Conservation (phyloP, 257 asterid species). For the Sherardia arvensis region DNA sequence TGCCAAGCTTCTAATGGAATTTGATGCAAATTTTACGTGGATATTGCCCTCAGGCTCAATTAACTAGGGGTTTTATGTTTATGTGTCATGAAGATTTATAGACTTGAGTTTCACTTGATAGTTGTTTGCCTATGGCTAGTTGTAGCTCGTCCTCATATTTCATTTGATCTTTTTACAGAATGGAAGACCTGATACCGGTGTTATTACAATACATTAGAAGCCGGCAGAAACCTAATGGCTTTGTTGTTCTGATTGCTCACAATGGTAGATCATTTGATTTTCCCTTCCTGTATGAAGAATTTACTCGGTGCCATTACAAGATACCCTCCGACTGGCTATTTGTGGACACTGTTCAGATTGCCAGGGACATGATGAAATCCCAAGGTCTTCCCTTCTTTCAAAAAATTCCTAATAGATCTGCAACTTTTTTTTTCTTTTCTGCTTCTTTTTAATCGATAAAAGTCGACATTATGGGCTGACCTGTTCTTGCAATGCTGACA, state of each 20-base stretch:
- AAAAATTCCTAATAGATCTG: neutral
- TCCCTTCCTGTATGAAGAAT: slow-evolving; percentile 70
- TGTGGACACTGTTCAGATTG: slow-evolving; percentile 66
- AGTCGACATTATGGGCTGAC: neutral
- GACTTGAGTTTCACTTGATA: neutral
- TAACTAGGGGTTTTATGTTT: neutral
- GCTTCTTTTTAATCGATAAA: neutral
- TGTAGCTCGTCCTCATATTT: slow-evolving; percentile 5
- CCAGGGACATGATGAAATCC: slow-evolving; percentile 52
- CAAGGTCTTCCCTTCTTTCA: slow-evolving; percentile 33
- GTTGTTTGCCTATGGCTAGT: too few relatives aligned
- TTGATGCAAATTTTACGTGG: neutral
- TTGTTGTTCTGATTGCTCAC: slow-evolving; percentile 71
- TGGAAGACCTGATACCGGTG: slow-evolving; percentile 88
- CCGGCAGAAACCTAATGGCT: slow-evolving; percentile 74
- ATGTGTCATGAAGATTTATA: neutral
- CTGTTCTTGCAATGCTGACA: slow-evolving; percentile 18
- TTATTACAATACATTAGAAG: slow-evolving; percentile 53
- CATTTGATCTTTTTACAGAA: slow-evolving; percentile 42
- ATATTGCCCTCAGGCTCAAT: too few relatives aligned
- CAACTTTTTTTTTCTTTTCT: neutral
- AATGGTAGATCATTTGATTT: slow-evolving; percentile 70
- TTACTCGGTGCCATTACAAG: slow-evolving; percentile 53
- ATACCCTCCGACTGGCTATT: slow-evolving; percentile 67
- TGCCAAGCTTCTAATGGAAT: neutral